These are phyloP conservation scores for Lachancea dasiensis DNA, from an alignment of 805 yeast species.

Conservation along the genomic window DNA sequence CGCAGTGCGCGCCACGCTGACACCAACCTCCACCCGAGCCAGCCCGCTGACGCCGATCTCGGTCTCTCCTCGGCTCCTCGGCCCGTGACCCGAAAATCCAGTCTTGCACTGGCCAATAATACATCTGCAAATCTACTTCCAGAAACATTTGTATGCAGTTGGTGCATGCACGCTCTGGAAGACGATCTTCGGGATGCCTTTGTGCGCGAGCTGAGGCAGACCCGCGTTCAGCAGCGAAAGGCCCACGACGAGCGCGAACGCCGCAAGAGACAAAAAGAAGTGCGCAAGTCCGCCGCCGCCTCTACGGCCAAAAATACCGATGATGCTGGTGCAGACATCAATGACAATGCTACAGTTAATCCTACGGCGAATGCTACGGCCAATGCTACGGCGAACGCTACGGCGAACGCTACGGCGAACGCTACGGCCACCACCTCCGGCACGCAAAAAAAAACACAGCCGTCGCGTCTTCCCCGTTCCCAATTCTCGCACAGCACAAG, in stretches of 20 bases:
- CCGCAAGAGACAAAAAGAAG: slow-evolving; percentile 23
- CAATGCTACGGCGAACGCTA: neutral
- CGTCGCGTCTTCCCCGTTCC: neutral
- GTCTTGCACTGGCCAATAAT: too few relatives aligned
- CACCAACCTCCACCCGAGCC: slow-evolving; percentile 9
- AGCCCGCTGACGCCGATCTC: too few relatives aligned
- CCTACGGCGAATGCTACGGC: neutral
- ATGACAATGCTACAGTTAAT: neutral
- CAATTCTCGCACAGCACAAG: neutral
- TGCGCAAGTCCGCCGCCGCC: slow-evolving; percentile 11
- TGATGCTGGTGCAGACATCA: neutral
- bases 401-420: neutral
- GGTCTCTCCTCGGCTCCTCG: slow-evolving; percentile 12
- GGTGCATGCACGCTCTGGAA: slow-evolving; percentile 24
- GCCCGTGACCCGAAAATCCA: slow-evolving; percentile 24
- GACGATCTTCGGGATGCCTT: slow-evolving; percentile 20
- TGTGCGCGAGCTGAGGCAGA: slow-evolving; percentile 20
- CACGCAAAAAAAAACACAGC: neutral
- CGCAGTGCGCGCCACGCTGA: slow-evolving; percentile 21
- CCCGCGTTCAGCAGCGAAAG: slow-evolving; percentile 22
- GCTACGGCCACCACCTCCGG: neutral
- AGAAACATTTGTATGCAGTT: slow-evolving; percentile 22
- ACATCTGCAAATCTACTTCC: too few relatives aligned
- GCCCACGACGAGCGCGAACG: slow-evolving; percentile 27
- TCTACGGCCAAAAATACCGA: too few relatives aligned